Evolutionary conservation across 371 early-diverging fungal genomes (phyloP), one percentile per base, ranked within the genome.

Genomic region (Rhizopus stolonifer): DNA sequence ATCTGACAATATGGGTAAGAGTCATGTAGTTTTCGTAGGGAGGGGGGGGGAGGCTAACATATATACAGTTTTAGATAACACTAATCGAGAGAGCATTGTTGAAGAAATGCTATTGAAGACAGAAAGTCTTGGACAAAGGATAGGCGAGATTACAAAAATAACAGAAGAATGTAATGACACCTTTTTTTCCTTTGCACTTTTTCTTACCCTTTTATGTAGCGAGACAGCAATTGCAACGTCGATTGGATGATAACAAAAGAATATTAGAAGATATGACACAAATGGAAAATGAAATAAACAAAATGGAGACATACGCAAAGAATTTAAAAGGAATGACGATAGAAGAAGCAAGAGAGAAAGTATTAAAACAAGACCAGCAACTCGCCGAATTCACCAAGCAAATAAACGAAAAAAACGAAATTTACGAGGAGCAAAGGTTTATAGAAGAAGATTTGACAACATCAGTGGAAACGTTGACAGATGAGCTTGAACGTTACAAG

Each of bases 301-400:
- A 36, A 47, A 52, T 58, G 1, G 32, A 58, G 2, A 14, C 3
- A 14, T 24, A 39, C n/a, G 22, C 33, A 29, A 33, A 40, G 5
- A 23, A 40, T 14, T 7, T 33, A 33, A 52, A 42, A 10, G 6
- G 33, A 47, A 24, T 49, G 22, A 55, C 57, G 31, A 29, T 58
- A 9, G 58, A 51, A 33, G 46, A 57, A 31, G 61, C 59, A 23
- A 52, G 50, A 26, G 4, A 26, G 1, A 19, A 48, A 7, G 13
- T 59, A 19, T 25, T 22, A n/a, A 40, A 34, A 11, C 55, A 64
- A 22, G 29, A 22, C 9, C 13, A 36, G 0, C 43, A 53, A 10
- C 17, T 57, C 1, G 24, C 45, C n/a, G 9, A 8, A 5, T 0
- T 64, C 0, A 21, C 31, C 3, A 46, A 25, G 24, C 26, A 15